These are phyloP conservation scores for Diplodia sapinea DNA, from an alignment of 2,329 filamentous ascomycete genomes.

Conservation along the genomic window DNA sequence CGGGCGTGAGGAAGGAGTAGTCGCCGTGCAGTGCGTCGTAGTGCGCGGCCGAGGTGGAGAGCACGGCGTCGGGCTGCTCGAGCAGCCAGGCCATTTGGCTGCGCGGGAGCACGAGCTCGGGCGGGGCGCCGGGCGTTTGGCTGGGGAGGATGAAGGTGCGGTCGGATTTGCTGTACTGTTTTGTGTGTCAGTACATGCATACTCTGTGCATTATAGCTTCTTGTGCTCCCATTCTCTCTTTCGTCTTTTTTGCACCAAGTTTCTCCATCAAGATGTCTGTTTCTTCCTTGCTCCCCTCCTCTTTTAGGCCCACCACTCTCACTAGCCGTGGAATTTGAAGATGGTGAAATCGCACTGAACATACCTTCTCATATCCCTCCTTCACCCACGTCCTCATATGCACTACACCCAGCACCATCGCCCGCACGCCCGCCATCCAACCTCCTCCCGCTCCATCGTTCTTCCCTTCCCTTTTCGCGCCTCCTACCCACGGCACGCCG, in stretches of 20 bases:
- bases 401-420: conserved; percentile 1
- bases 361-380: conserved; percentile 22
- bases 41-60: conserved; percentile 47
- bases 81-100: conserved; percentile 50
- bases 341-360: not conserved
- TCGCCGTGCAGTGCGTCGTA: conserved; percentile 48
- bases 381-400: conserved; percentile 2
- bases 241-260: too few species aligned
- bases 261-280: not conserved
- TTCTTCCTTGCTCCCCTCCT: not conserved
- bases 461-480: not conserved
- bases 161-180: conserved; percentile 38
- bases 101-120: conserved; percentile 45
- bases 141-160: conserved; percentile 40
- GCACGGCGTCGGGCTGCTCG: conserved; percentile 50
- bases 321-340: too few species aligned
- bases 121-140: conserved; percentile 35
- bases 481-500: conserved; percentile 12
- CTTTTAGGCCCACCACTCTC: not conserved
- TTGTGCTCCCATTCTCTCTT: not conserved
- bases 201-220: not conserved
- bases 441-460: not conserved
- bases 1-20: conserved; percentile 47
- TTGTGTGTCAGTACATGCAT: not conserved
- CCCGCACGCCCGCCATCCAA: not conserved